Base-by-base conservation (phyloP, 192 early-diverging fungal species). In the Diversispora epigaea region DNA sequence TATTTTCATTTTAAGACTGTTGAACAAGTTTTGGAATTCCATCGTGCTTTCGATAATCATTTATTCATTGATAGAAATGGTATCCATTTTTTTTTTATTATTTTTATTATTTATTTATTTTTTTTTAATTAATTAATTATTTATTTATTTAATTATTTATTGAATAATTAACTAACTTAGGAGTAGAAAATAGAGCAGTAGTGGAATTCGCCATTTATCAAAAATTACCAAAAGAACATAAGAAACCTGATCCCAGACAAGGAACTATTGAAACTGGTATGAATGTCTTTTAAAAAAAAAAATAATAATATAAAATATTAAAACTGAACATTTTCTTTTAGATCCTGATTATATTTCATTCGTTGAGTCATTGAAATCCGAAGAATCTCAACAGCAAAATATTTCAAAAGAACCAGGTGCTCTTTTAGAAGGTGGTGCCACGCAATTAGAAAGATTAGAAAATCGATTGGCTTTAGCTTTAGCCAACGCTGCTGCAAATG, bases 181-280 rank as follows among this genome's bases (percentile, higher is more conserved):
- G 93, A n/a, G 86, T 82, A 63, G 88, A 93, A 72, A 84, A 84
- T 56, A 78, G 86, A 21, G 93, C 91, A 1, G 80, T 89, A 14
- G 93, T 95, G 0, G 93, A 95, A 76, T 92, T 94, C 78, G 90
- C 92, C 7, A 89, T 89, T 40, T 94, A 85, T 71, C 93, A 94
- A 80, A 85, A 87, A 66, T 76, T 88, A 39, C 90, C 93, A 21
- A 90, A 87, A 56, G 88, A 87, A 41, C 85, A 81, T 74, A 86
- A 87, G 68, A 86, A 88, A 75, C 41, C 78, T 0, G 92, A 94
- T 69, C 61, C 86, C n/a, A 80, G 89, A 50, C 88, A 90, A 82
- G 91, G 89, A 50, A 94, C 93, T 0, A 92, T 94, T 56, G 90
- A 94, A 41, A 68, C 85, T 66, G 92, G 91, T 92, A 83, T 19